These are phyloP conservation scores for Pelargonium citronellum DNA, from an alignment of 441 rosid genomes.

Conservation along the genomic window DNA sequence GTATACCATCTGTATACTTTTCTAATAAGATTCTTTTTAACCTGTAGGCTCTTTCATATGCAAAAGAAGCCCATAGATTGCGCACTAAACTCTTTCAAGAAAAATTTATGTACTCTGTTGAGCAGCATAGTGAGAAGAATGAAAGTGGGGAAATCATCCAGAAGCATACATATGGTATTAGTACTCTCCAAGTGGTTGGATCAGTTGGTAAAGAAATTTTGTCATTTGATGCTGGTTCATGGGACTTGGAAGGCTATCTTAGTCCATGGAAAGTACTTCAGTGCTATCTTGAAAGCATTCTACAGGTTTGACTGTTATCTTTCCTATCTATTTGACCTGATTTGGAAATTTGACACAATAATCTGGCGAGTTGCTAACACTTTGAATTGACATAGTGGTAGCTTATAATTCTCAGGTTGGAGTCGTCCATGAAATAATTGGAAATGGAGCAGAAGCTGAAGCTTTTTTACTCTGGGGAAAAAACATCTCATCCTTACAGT, in stretches of 20 bases:
- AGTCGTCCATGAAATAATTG: slow-evolving; percentile 59
- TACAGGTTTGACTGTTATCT: slow-evolving; percentile 56
- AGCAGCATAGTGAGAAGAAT: slow-evolving; percentile 41
- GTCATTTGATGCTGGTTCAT: slow-evolving; percentile 39
- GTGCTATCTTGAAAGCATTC: slow-evolving; percentile 85
- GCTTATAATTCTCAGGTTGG: slow-evolving; percentile 54
- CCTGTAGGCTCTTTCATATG: slow-evolving; percentile 70
- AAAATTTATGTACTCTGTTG: slow-evolving; percentile 59
- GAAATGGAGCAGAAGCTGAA: slow-evolving; percentile 82
- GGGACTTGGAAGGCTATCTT: slow-evolving; percentile 54
- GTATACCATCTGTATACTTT: slow-evolving; percentile 7
- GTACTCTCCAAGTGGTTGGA: slow-evolving; percentile 40
- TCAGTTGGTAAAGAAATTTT: slow-evolving; percentile 52
- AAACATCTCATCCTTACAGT: slow-evolving; percentile 53
- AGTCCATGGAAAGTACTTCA: slow-evolving; percentile 91
- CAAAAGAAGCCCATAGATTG: slow-evolving; percentile 71
- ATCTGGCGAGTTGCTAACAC: background rate
- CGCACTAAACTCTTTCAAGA: slow-evolving; percentile 70
- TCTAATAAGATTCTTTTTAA: slow-evolving; percentile 17
- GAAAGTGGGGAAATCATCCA: slow-evolving; percentile 39
- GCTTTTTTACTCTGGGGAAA: slow-evolving; percentile 70
- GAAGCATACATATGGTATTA: slow-evolving; percentile 35
- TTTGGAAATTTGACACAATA: slow-evolving; percentile 15
- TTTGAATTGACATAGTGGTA: slow-evolving; percentile 5
- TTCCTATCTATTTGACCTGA: slow-evolving; percentile 15